Conservation (phyloP, 768 basidiomycete species). For the Lanmaoa rubissima region DNA sequence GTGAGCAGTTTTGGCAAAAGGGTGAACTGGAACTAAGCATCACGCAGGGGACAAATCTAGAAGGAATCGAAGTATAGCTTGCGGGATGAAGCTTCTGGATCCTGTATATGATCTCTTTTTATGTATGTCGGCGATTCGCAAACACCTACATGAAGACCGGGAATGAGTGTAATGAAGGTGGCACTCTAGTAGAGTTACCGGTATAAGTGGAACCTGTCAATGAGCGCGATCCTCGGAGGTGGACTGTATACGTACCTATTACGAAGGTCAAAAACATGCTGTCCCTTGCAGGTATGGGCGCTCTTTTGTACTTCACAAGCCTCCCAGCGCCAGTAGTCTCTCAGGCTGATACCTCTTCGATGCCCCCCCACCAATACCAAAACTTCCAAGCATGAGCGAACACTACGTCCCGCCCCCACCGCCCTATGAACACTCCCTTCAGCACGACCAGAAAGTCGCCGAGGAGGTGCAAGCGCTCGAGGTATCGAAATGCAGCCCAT, state of each 20-base stretch:
- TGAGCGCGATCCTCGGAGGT: not conserved
- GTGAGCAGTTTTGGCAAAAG: conserved; percentile 39
- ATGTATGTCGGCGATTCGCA: conserved; percentile 9
- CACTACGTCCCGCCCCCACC: conserved; percentile 37
- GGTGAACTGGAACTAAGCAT: not conserved
- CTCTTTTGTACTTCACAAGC: not conserved
- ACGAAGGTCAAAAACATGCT: conserved; percentile 10
- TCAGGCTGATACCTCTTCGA: not conserved
- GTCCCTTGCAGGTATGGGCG: conserved; percentile 6
- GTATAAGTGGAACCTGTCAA: not conserved
- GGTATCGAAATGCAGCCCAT: conserved; percentile 8
- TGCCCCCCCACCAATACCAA: not conserved
- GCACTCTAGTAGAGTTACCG: not conserved
- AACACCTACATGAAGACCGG: conserved; percentile 1
- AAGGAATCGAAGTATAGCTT: conserved; percentile 73
- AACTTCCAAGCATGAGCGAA: conserved; percentile 21
- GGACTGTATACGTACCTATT: not conserved
- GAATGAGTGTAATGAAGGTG: conserved; percentile 4
- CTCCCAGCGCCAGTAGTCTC: not conserved
- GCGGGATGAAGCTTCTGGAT: not conserved
- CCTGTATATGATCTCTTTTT: not conserved
- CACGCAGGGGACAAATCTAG: conserved; percentile 75
- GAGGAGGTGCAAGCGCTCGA: conserved; percentile 17
- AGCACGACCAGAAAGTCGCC: conserved; percentile 53
- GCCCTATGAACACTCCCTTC: conserved; percentile 39